A percentile compares a stretch with the other conserved stretches of the same genome.
Conservation (phyloP, 305 asterid genomes). For the Ajuga reptans region DNA sequence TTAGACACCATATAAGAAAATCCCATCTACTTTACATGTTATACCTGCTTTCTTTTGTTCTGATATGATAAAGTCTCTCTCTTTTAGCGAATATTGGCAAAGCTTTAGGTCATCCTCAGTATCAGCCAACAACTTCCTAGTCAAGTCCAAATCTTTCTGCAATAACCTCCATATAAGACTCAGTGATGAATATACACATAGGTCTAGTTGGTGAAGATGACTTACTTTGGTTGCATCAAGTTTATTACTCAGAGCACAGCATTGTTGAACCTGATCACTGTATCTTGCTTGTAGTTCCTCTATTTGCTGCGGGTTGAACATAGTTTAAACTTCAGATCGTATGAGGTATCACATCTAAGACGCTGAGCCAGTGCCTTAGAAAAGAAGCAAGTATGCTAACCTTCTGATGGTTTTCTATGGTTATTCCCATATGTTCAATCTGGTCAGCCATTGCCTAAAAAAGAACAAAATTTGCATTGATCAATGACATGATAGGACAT, state of each 20-base stretch:
- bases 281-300: constrained; percentile 57
- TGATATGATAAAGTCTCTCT: constrained; percentile 60
- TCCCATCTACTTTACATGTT: neutral
- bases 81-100: constrained; percentile 57
- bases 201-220: constrained; percentile 10
- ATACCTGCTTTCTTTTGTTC: constrained; percentile 84
- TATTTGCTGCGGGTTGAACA: constrained; percentile 35
- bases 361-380: neutral
- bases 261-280: constrained; percentile 44
- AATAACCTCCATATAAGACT: constrained; percentile 31
- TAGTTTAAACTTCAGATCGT: constrained; percentile 8
- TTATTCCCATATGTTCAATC: constrained; percentile 69
- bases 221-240: constrained; percentile 63
- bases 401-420: constrained; percentile 63
- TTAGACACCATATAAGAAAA: constrained; percentile 8
- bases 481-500: neutral
- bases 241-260: constrained; percentile 47
- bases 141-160: constrained; percentile 61
- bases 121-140: constrained; percentile 41
- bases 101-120: constrained; percentile 52
- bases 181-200: neutral
- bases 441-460: constrained; percentile 76
- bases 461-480: neutral
- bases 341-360: neutral
- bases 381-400: constrained; percentile 26